Evolutionary conservation across 768 basidiomycete species (phyloP), one percentile per base, ranked within the genome.

Genomic region (Mycena galopus): DNA sequence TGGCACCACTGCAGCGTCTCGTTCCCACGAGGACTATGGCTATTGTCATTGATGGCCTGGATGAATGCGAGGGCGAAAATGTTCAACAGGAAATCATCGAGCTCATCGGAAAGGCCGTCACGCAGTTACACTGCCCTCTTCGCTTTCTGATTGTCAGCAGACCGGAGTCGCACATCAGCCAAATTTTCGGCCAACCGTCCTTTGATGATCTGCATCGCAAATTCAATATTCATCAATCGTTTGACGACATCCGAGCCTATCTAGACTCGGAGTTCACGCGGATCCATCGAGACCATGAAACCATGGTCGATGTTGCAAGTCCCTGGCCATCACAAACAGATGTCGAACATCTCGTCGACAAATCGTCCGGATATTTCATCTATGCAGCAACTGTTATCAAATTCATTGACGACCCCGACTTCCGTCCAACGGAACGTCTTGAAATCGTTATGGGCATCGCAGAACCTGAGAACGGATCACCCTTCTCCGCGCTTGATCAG

Each of bases 361-460:
- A 57, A n/a, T 57, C 56, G 9, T 57, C 56, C 19, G 56, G 56
- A 57, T 57, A 57, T n/a, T 57, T 57, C 21, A 35, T 57, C 21
- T 57, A 57, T 10, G 56, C 56, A n/a, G 33, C 56, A 21, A 35
- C 33, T 12, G 33, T 35, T n/a, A n/a, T n/a, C n/a, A n/a, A n/a
- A n/a, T n/a, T n/a, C n/a, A n/a, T n/a, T n/a, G n/a, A n/a, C n/a
- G n/a, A n/a, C n/a, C n/a, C n/a, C n/a, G n/a, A n/a, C n/a, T n/a
- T n/a, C n/a, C n/a, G n/a, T n/a, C n/a, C n/a, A n/a, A n/a, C n/a
- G n/a, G n/a, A n/a, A n/a, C n/a, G n/a, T n/a, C n/a, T n/a, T n/a
- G n/a, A n/a, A n/a, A n/a, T n/a, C n/a, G n/a, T n/a, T n/a, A n/a
- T n/a, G n/a, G n/a, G n/a, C n/a, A n/a, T n/a, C n/a, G n/a, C n/a